Evolutionary conservation across 176 grass and related monocot genomes (phyloP), one percentile per base, ranked within the genome.

Genomic region (Metroxylon sagu): DNA sequence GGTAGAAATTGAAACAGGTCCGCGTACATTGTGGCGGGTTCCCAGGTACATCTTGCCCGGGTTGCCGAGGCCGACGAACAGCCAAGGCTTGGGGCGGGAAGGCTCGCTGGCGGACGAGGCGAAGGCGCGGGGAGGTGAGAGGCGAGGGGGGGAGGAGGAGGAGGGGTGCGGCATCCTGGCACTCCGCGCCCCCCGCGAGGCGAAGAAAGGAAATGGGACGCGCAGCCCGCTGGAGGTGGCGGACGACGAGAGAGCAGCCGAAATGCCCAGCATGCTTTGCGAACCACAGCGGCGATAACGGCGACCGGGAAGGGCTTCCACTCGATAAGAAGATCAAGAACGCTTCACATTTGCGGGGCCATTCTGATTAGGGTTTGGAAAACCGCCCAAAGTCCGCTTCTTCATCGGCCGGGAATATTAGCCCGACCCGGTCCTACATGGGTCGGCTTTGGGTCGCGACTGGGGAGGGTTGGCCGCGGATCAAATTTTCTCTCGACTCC

Each of bases 41-140:
- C 87, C 64, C 56, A 81, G 78, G 67, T 92, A 92, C 64, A 89
- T 48, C 81, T 85, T 98, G 1, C 93, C 93, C 10, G 93, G 93
- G 60, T 98, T 98, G 26, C 93, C 93, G 14, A 98, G 88, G 25
- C 88, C 88, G 21, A 92, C 79, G 74, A 98, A 73, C 19, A 98
- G 60, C 93, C 93, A 98, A 16, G 88, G 88, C 73, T 71, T 98
- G 10, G 12, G 18, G 69, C 64, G 73, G 28, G 72, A 19, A 51
- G 56, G 76, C 14, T 71, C 84, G 54, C 53, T 51, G 29, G 73
- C 65, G 26, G 72, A 28, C 25, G 60, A 59, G 53, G 87, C 79
- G 15, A 76, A 74, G 66, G 75, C 52, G 18, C 57, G 10, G 1
- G 57, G 53, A 21, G 71, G 65, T 31, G 71, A 30, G 64, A 67